These are phyloP conservation scores for Phialophora expanda DNA, from an alignment of 2,329 filamentous ascomycete species.

Conservation along the genomic window DNA sequence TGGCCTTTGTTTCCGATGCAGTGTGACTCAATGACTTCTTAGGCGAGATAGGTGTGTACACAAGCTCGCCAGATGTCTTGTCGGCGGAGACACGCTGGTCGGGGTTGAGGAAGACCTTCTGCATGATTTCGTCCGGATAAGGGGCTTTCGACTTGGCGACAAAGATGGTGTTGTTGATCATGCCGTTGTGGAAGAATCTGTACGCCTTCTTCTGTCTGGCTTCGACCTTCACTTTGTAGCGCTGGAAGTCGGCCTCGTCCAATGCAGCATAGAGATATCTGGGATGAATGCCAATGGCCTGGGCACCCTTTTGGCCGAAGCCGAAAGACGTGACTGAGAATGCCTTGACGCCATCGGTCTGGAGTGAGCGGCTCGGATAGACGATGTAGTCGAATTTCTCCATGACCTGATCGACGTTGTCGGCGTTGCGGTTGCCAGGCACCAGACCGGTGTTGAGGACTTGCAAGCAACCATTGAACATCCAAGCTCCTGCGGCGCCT, in stretches of 20 bases:
- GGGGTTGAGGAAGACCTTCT: conserved; percentile 90
- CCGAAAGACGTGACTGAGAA: conserved; percentile 99
- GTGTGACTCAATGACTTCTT: conserved; percentile 65
- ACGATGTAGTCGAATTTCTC: conserved; percentile 98
- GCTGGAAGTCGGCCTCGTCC: conserved; percentile 78
- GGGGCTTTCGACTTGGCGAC: conserved; percentile 91
- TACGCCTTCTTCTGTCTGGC: conserved; percentile 98
- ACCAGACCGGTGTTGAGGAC: conserved; percentile 93
- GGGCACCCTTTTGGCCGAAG: conserved; percentile 98
- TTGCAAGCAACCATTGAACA: conserved; percentile 98
- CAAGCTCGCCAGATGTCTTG: conserved; percentile 82
- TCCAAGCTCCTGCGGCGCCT: conserved; percentile 98
- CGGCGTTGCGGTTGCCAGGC: conserved; percentile 95
- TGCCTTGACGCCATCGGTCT: conserved; percentile 97
- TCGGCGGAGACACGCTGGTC: conserved; percentile 82
- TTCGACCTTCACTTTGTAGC: conserved; percentile 87
- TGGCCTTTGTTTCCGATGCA: conserved; percentile 69
- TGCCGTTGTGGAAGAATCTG: conserved; percentile 95
- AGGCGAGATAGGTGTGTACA: conserved; percentile 72
- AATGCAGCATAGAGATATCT: conserved; percentile 96
- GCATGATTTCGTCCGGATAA: conserved; percentile 86
- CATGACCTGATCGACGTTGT: conserved; percentile 95
- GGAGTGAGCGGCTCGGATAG: conserved; percentile 91
- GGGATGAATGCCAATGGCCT: conserved; percentile 95
- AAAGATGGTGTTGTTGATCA: conserved; percentile 98